Evolutionary conservation across 139 green algal species (phyloP), one percentile per base, ranked within the genome.

Genomic region (Coccomyxa sp.): DNA sequence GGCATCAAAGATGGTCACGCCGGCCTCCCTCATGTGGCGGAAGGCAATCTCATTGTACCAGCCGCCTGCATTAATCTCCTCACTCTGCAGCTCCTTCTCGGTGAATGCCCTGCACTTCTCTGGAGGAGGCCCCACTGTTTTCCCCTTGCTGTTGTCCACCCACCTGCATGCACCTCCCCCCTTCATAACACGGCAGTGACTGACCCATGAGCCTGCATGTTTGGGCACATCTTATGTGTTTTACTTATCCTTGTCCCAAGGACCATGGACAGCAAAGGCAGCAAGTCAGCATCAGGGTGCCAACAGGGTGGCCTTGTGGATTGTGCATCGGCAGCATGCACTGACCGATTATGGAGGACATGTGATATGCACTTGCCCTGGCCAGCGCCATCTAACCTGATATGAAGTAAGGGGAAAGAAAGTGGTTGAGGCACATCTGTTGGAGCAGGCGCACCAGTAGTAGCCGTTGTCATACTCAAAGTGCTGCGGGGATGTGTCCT

Each of bases 11-110:
- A 71, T 21, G 21, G 63, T 21, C 63, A 71, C 63, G 63, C 63
- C 63, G 18, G 21, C 63, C 63, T 71, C 63, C 63, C 9, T 21
- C 63, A 71, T 71, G 63, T 71, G 63, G 1, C 21, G 18, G 63
- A 71, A 71, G 4, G 63, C 63, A 21, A 71, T 25, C 18, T 25
- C 21, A 25, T 71, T 71, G 63, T 71, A 71, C 63, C 63, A 71
- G 18, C 63, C 63, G 21, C 63, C 63, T 9, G 63, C 63, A 71
- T 51, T 78, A 1, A 57, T 23, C 74, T 32, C 74, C 74, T 78
- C 74, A 21, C n/a, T 78, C 74, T 57, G 74, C 74, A 78, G 74
- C 74, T 78, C 74, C 74, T 78, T 1, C 74, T 78, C 63, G 18
- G 63, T 71, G 63, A 71, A 71, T 25, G 63, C 18, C 74, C 74